Evolutionary conservation across 179 eudicot genomes (phyloP), one percentile per base, ranked within the genome.

Genomic region (Corrigiola litoralis): DNA sequence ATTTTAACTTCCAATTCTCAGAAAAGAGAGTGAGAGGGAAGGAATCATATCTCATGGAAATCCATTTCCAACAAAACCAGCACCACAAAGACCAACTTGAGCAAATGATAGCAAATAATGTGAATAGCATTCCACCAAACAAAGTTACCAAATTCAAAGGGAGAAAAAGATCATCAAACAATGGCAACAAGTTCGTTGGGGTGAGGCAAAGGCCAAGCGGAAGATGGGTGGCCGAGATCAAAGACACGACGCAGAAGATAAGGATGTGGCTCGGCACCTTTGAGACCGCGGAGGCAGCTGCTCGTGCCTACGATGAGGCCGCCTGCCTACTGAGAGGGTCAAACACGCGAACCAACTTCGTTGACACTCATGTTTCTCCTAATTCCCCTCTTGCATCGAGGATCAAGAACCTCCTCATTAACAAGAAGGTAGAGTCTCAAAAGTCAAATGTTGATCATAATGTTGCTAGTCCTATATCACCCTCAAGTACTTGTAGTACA

Each of bases 231-330:
- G 97, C 97, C 0, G 97, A 90, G 80, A 90, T 90, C 65, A 90
- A 90, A 70, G 89, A 87, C 79, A 87, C 97, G 2, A 85, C 97
- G 2, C 95, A 90, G 66, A 90, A 90, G 81, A 90, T 90, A 14
- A 72, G 97, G 61, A 87, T 90, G 95, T 90, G 97, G 97, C 92
- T 90, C 23, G 97, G 97, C 3, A 90, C 97, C 4, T 90, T 84
- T 32, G 88, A 90, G 74, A 87, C 92, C 0, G 97, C 97, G 0
- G 97, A 90, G 58, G 97, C 85, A 32, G 95, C 97, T 16, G 97
- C 97, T 40, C 85, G 87, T 32, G 92, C 97, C 20, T 90, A 90
- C 14, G 97, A 90, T 53, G 92, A 90, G 60, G 97, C 97, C 10
- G 97, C 97, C 2, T 85, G 87, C 27, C 87, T 90, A 16, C 87